Conservation (phyloP, 192 early-diverging fungal genomes). For the Podila horticola region DNA sequence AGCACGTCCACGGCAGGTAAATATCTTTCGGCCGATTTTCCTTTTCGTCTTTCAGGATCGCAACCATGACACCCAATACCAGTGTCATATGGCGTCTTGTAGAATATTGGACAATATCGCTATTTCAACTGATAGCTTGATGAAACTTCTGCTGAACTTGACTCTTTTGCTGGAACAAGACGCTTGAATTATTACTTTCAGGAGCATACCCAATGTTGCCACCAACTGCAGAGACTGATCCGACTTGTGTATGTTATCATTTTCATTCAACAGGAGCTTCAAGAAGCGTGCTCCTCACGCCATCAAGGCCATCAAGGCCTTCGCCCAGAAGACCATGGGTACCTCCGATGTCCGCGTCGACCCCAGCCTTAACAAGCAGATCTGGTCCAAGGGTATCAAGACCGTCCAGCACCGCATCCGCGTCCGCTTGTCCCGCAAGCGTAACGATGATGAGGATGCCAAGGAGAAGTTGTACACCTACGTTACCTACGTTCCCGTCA, state of each 20-base stretch:
- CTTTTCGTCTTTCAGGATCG: not conserved
- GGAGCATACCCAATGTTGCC: not conserved
- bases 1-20: conserved; percentile 84
- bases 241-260: not conserved
- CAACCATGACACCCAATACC: not conserved
- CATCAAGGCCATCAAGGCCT: conserved; percentile 92
- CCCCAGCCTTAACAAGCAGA: conserved; percentile 92
- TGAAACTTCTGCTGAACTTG: not conserved
- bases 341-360: conserved; percentile 98
- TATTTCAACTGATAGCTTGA: too few relatives aligned
- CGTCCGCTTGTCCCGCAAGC: conserved; percentile 92
- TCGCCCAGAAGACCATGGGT: conserved; percentile 93
- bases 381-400: conserved; percentile 97
- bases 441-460: conserved; percentile 97
- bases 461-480: conserved; percentile 98
- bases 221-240: not conserved
- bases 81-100: not conserved
- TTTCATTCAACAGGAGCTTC: conserved; percentile 73
- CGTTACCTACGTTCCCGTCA: conserved; percentile 88
- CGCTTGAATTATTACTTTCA: not conserved
- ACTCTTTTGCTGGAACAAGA: not conserved
- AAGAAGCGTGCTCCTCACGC: conserved; percentile 98
- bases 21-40: not conserved
- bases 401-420: conserved; percentile 95
- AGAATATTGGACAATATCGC: not conserved